Conservation (phyloP, 2,329 filamentous ascomycete species). For the Sclerotinia borealis region DNA sequence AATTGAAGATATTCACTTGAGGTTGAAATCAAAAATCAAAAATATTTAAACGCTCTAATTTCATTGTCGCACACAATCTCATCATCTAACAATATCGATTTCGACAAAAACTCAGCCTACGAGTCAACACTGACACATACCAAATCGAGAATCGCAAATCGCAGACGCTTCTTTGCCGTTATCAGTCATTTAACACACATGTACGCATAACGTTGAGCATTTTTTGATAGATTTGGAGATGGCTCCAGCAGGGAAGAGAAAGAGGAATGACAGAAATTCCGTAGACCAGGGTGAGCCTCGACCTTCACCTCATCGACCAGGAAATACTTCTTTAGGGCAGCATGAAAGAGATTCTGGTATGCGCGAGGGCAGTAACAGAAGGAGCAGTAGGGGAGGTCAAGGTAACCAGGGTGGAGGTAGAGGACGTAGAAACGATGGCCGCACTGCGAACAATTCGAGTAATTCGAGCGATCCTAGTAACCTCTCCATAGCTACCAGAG, state of each 20-base stretch:
- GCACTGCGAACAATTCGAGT: conserved; percentile 18
- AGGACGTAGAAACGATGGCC: conserved; percentile 27
- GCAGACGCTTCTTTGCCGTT: not conserved
- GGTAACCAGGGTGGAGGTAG: conserved; percentile 26
- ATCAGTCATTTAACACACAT: conserved; percentile 19
- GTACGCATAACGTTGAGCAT: conserved; percentile 22
- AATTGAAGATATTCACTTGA: not conserved
- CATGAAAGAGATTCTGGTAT: conserved; percentile 50
- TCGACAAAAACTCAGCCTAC: not conserved
- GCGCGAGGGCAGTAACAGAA: conserved; percentile 41
- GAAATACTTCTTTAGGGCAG: conserved; percentile 48
- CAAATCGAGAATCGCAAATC: not conserved
- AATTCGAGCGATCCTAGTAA: conserved; percentile 25
- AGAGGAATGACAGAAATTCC: conserved; percentile 33
- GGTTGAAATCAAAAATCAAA: conserved; percentile 1
- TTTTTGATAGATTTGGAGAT: conserved; percentile 25
- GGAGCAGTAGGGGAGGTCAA: conserved; percentile 42
- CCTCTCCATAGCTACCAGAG: conserved; percentile 24
- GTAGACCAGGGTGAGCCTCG: conserved; percentile 41
- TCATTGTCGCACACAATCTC: not conserved
- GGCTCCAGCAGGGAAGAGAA: conserved; percentile 31
- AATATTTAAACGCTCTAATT: not conserved
- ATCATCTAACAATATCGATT: not conserved
- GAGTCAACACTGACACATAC: not conserved
- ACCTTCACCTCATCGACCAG: conserved; percentile 57